These are phyloP conservation scores for Chamaenerion angustifolium DNA, from an alignment of 345 rosid genomes.

Conservation along the genomic window DNA sequence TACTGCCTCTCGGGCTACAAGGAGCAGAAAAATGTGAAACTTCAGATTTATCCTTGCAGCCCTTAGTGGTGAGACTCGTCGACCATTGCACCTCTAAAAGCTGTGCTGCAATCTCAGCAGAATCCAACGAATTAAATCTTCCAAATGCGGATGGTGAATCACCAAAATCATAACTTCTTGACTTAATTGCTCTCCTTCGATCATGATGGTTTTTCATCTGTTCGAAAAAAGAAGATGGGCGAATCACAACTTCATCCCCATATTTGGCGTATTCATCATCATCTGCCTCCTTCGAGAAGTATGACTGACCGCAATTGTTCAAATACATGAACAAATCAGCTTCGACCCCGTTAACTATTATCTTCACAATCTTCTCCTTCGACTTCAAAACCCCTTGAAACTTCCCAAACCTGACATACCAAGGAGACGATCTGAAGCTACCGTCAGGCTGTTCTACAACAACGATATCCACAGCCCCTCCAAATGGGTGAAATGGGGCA, in stretches of 20 bases:
- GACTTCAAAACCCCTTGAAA: slow-evolving; percentile 93
- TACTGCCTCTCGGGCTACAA: slow-evolving; percentile 3
- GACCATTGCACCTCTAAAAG: slow-evolving; percentile 85
- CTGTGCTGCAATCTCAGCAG: slow-evolving; percentile 77
- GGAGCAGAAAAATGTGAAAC: slow-evolving; percentile 10
- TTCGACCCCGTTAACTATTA: slow-evolving; percentile 54
- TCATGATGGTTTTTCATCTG: too few species aligned
- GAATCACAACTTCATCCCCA: slow-evolving; percentile 12
- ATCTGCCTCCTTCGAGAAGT: slow-evolving; percentile 50
- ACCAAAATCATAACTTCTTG: slow-evolving; percentile 39
- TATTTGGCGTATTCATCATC: slow-evolving; percentile 41
- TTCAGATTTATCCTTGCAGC: slow-evolving; percentile 15
- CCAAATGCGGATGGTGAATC: slow-evolving; percentile 24
- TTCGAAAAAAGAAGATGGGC: slow-evolving; percentile 13
- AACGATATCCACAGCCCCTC: slow-evolving; percentile 94
- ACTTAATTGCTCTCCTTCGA: slow-evolving; percentile 24
- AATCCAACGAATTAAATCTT: slow-evolving; percentile 41
- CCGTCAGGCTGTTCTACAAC: slow-evolving; percentile 94
- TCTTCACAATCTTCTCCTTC: slow-evolving; percentile 42
- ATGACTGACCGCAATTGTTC: slow-evolving; percentile 79
- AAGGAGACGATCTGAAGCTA: slow-evolving; percentile 84
- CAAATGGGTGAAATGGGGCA: slow-evolving; percentile 83
- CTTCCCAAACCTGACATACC: slow-evolving; percentile 89
- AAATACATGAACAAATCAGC: slow-evolving; percentile 65
- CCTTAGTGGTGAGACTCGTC: slow-evolving; percentile 42